Evolutionary conservation across 192 early-diverging fungal genomes (phyloP).

Genomic region (Entrophospora sp.): DNA sequence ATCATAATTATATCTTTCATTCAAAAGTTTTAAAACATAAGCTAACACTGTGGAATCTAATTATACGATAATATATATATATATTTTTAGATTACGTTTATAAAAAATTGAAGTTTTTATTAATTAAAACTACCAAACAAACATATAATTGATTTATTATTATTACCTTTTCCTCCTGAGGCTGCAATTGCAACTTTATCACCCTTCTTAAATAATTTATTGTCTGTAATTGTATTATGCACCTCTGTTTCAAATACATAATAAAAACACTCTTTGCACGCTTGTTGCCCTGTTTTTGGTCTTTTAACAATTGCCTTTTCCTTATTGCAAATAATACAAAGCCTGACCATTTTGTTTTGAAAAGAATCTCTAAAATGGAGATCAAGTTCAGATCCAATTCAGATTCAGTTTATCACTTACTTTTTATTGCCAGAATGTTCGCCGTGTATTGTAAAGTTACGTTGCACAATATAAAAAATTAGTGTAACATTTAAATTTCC

Average conservation of each 20-base stretch:
- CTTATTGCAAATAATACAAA: constrained; percentile 15
- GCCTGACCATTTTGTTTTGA: constrained; percentile 5
- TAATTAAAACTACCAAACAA: neutral
- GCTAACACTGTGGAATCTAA: constrained; percentile 94
- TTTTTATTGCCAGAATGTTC: no score
- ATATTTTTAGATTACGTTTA: no score
- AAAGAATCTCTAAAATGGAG: no score
- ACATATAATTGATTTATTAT: neutral
- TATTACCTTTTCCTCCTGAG: constrained; percentile 79
- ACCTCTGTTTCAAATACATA: constrained; percentile 88
- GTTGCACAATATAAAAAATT: no score
- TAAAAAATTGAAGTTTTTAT: neutral
- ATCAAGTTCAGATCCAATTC: no score
- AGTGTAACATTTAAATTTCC: no score
- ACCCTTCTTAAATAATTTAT: constrained; percentile 73
- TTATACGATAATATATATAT: no score
- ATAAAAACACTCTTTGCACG: constrained; percentile 90
- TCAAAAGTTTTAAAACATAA: constrained; percentile 86
- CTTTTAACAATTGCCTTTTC: constrained; percentile 75
- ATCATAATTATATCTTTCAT: constrained; percentile 87
- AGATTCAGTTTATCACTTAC: no score
- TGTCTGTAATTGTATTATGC: constrained; percentile 81
- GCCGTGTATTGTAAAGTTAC: no score
- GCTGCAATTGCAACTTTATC: constrained; percentile 93
- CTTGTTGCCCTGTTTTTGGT: constrained; percentile 83